Evolutionary conservation across 2,329 filamentous ascomycete genomes (phyloP).

Genomic region (Trichoderma polysporum): DNA sequence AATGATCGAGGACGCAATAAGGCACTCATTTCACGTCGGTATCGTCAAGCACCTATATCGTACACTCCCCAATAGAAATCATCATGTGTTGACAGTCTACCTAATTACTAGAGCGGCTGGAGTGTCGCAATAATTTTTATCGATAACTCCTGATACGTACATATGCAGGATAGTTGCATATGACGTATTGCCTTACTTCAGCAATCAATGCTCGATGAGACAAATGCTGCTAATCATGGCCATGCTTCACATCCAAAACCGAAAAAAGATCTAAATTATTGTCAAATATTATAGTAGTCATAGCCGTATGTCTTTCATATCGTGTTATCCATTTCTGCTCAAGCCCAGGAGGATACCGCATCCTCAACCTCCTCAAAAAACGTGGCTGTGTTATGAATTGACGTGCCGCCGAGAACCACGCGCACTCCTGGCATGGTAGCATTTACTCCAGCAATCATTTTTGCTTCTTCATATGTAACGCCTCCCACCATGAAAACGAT

Average conservation of each 20-base stretch:
- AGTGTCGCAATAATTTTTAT: constrained; percentile 13
- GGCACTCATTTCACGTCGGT: constrained; percentile 32
- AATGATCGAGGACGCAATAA: constrained; percentile 28
- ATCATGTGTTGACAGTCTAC: constrained; percentile 1
- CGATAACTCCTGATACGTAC: not conserved
- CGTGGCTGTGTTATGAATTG: constrained; percentile 79
- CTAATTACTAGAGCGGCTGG: not conserved
- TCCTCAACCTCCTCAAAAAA: constrained; percentile 93
- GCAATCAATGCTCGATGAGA: not conserved
- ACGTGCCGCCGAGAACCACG: constrained; percentile 85
- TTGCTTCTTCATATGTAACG: constrained; percentile 94
- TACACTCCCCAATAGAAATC: not conserved
- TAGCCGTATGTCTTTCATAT: not conserved
- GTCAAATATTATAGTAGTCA: not conserved
- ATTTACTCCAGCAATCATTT: constrained; percentile 93
- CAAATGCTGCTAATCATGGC: not conserved
- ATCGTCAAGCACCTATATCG: not conserved
- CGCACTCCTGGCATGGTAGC: constrained; percentile 84
- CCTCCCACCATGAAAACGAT: constrained; percentile 94
- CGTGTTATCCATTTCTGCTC: constrained; percentile 41
- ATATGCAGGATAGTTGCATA: constrained; percentile 6
- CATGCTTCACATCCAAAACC: not conserved
- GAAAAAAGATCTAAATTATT: not conserved
- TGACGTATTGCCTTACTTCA: not conserved
- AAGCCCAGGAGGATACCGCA: constrained; percentile 83